Conservation (phyloP, 1,284 basidiomycete genomes). For the Cryptococcus floricola region DNA sequence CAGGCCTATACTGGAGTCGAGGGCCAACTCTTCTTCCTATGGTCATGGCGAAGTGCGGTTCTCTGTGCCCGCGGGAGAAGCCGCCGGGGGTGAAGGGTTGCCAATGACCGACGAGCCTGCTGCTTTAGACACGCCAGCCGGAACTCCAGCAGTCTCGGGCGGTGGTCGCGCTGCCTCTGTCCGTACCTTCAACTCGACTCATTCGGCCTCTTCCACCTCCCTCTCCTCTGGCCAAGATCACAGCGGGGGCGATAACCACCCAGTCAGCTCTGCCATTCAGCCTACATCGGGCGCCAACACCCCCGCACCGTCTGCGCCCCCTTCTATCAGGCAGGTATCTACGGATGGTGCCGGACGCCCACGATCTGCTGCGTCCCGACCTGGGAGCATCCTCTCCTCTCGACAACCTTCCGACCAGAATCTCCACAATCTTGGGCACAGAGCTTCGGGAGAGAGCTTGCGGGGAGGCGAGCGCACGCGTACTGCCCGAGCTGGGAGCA, state of each 20-base stretch:
- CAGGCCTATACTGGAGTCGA: conserved; percentile 5
- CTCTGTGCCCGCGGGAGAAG: neutral
- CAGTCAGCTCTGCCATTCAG: conserved; percentile 18
- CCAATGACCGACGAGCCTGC: neutral
- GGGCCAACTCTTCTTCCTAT: too few species aligned
- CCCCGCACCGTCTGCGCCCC: conserved; percentile 19
- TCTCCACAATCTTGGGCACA: conserved; percentile 3
- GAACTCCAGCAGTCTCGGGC: neutral
- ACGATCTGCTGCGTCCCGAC: conserved; percentile 1
- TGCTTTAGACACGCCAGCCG: neutral
- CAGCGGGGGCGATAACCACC: conserved; percentile 16
- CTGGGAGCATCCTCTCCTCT: conserved; percentile 3
- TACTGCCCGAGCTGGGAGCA: conserved; percentile 17
- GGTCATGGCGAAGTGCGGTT: conserved; percentile 10
- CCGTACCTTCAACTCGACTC: conserved; percentile 23
- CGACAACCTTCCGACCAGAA: conserved; percentile 9
- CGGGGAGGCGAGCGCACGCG: conserved; percentile 16
- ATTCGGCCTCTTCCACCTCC: conserved; percentile 21
- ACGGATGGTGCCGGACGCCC: conserved; percentile 4
- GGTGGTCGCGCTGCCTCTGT: conserved; percentile 24
- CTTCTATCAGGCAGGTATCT: conserved; percentile 16
- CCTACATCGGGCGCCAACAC: conserved; percentile 23
- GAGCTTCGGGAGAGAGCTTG: conserved; percentile 10
- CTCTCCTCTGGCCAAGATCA: conserved; percentile 17
- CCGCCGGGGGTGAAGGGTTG: neutral